A percentile compares a stretch with the other conserved stretches of the same genome.
Conservation (phyloP, 2,329 filamentous ascomycete genomes). For the Exophiala phaeomuriformis region DNA sequence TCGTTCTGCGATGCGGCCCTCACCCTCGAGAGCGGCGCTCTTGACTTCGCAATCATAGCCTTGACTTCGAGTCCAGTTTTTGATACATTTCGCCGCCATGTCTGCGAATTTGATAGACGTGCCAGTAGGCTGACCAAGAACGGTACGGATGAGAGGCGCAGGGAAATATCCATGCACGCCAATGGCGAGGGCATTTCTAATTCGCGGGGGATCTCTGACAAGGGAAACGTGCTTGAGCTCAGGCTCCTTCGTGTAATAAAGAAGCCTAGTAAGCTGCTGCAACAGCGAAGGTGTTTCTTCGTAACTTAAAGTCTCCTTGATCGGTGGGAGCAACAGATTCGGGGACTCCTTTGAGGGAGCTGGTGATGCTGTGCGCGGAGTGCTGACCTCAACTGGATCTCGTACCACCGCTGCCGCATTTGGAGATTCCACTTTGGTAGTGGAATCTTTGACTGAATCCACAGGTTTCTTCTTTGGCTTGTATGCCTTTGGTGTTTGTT, state of each 20-base stretch:
- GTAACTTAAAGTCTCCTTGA: slow-evolving; percentile 41
- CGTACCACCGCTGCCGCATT: slow-evolving; percentile 25
- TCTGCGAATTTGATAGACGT: slow-evolving; percentile 91
- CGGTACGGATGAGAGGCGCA: slow-evolving; percentile 73
- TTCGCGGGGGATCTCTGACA: slow-evolving; percentile 58
- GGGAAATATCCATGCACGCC: slow-evolving; percentile 94
- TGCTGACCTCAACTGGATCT: slow-evolving; percentile 22
- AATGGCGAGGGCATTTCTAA: slow-evolving; percentile 83
- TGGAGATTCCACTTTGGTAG: slow-evolving; percentile 21
- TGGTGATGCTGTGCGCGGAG: slow-evolving; percentile 23
- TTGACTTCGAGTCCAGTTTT: slow-evolving; percentile 68
- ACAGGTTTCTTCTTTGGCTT: slow-evolving; percentile 28
- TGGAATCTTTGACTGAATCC: slow-evolving; percentile 26
- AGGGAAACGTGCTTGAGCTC: slow-evolving; percentile 65
- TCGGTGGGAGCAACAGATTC: slow-evolving; percentile 44
- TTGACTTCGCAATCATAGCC: slow-evolving; percentile 76
- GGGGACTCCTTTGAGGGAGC: slow-evolving; percentile 31
- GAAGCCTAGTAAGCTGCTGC: slow-evolving; percentile 44
- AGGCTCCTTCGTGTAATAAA: slow-evolving; percentile 49
- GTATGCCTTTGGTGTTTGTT: slow-evolving; percentile 12
- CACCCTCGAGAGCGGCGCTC: slow-evolving; percentile 88
- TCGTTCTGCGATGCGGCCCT: slow-evolving; percentile 82
- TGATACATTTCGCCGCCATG: slow-evolving; percentile 74
- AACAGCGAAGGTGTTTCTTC: slow-evolving; percentile 55
- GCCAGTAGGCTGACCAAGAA: slow-evolving; percentile 90